These are phyloP conservation scores for Reticulascus tulasneorum DNA, from an alignment of 2,329 filamentous ascomycete genomes.

Conservation along the genomic window DNA sequence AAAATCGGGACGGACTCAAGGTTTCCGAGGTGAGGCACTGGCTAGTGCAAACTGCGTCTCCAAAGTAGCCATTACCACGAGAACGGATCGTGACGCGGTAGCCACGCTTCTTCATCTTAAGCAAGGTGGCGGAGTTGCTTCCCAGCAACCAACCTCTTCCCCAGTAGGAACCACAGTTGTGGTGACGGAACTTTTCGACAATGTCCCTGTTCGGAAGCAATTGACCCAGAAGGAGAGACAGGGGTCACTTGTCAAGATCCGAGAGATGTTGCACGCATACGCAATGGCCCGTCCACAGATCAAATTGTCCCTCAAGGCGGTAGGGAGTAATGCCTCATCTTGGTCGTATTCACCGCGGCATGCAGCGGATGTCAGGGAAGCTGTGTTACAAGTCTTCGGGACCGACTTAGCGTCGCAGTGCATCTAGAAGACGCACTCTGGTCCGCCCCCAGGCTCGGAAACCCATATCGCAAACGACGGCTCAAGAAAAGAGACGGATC, in stretches of 20 bases:
- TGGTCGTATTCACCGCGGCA: constrained; percentile 62
- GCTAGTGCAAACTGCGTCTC: constrained; percentile 61
- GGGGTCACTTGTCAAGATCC: constrained; percentile 55
- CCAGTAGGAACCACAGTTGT: constrained; percentile 67
- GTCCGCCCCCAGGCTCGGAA: neutral
- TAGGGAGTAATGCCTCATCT: constrained; percentile 46
- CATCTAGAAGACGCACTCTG: constrained; percentile 26
- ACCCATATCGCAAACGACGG: no score
- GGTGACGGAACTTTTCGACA: constrained; percentile 54
- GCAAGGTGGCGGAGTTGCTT: constrained; percentile 35
- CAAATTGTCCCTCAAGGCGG: constrained; percentile 56
- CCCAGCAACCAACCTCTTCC: constrained; percentile 38
- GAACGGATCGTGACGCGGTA: constrained; percentile 55
- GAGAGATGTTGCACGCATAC: constrained; percentile 58
- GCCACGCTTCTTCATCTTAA: constrained; percentile 47
- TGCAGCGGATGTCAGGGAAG: constrained; percentile 49
- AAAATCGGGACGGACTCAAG: constrained; percentile 58
- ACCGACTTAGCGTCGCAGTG: constrained; percentile 53
- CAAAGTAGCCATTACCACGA: constrained; percentile 59
- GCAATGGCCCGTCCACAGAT: constrained; percentile 62
- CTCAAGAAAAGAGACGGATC: no score
- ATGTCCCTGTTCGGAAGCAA: constrained; percentile 61
- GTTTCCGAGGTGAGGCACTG: constrained; percentile 72
- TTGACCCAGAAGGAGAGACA: constrained; percentile 51
- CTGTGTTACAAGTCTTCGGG: constrained; percentile 59